Percentiles rank a stretch among this genome's conserved stretches.
phyloP scores from a whole-genome alignment of 2,329 filamentous ascomycete species.

The Aspergillus terreus region DNA sequence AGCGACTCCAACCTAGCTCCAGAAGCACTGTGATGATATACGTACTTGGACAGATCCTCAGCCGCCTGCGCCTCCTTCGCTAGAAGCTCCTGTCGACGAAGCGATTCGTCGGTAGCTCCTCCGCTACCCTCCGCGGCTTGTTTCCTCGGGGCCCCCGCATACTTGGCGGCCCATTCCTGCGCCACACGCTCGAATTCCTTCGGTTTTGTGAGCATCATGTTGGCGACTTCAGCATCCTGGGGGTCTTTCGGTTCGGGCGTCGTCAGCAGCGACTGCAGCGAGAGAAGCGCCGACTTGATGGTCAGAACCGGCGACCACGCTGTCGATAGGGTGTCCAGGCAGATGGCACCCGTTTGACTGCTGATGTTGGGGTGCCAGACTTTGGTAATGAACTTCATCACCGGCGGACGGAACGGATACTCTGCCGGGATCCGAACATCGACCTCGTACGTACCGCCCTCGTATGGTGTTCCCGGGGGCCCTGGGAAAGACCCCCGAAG shows the following conservation, averaged over 20 bases:
- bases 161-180: constrained; percentile 82
- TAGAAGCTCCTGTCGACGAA: constrained; percentile 52
- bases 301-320: constrained; percentile 96
- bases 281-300: constrained; percentile 91
- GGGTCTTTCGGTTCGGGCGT: constrained; percentile 94
- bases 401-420: constrained; percentile 89
- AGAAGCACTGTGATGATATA: not conserved
- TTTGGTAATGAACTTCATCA: constrained; percentile 87
- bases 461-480: constrained; percentile 89
- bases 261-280: constrained; percentile 86
- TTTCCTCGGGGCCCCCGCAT: constrained; percentile 70
- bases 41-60: constrained; percentile 54
- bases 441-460: constrained; percentile 75
- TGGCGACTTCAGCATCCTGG: constrained; percentile 91
- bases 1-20: constrained; percentile 20
- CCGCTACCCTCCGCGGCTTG: constrained; percentile 53
- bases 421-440: constrained; percentile 83
- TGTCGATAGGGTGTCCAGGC: constrained; percentile 82
- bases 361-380: constrained; percentile 98
- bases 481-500: constrained; percentile 79
- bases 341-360: constrained; percentile 92
- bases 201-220: constrained; percentile 77
- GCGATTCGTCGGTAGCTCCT: constrained; percentile 50
- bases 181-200: constrained; percentile 77
- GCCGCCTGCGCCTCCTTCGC: constrained; percentile 56